Evolutionary conservation across 495 filamentous ascomycete species (phyloP).

Genomic region (Umbilicaria muhlenbergii): DNA sequence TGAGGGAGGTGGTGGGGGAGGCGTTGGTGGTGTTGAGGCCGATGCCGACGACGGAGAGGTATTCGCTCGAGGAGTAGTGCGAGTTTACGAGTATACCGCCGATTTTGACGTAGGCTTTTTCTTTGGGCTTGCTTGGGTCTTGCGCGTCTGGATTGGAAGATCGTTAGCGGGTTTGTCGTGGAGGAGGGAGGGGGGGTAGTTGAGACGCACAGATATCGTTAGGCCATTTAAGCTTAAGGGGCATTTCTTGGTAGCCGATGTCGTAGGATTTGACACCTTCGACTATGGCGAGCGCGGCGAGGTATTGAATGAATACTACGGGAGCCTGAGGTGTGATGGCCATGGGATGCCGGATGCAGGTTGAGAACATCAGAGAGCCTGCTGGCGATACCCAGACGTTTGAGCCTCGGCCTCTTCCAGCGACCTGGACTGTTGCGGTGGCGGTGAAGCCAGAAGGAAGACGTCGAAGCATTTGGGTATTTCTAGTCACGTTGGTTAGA

Average conservation of each 20-base stretch:
- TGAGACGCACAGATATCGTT: slow-evolving; percentile 63
- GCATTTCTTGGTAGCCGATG: slow-evolving; percentile 52
- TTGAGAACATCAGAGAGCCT: slow-evolving; percentile 75
- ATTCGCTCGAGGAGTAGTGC: slow-evolving; percentile 57
- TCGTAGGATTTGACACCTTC: slow-evolving; percentile 73
- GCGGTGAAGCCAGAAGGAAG: slow-evolving; percentile 73
- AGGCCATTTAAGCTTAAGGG: slow-evolving; percentile 90
- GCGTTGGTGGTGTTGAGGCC: slow-evolving; percentile 81
- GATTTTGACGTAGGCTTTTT: slow-evolving; percentile 69
- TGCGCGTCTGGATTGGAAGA: slow-evolving; percentile 39
- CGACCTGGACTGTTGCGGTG: slow-evolving; percentile 83
- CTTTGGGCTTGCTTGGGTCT: slow-evolving; percentile 45
- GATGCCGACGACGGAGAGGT: slow-evolving; percentile 77
- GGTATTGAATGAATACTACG: slow-evolving; percentile 87
- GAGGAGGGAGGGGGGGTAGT: neutral
- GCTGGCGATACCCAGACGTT: slow-evolving; percentile 94
- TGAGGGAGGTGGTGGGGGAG: slow-evolving; percentile 75
- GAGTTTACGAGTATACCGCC: slow-evolving; percentile 90
- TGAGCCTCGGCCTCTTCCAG: slow-evolving; percentile 76
- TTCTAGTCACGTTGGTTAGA: slow-evolving; percentile 32
- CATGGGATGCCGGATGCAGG: slow-evolving; percentile 65
- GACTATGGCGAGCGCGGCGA: slow-evolving; percentile 80
- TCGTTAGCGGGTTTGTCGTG: neutral
- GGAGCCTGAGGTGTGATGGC: slow-evolving; percentile 56
- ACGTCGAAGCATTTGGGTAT: slow-evolving; percentile 56